Base-by-base conservation (phyloP, 2,329 filamentous ascomycete species). In the Aspergillus ibericus region DNA sequence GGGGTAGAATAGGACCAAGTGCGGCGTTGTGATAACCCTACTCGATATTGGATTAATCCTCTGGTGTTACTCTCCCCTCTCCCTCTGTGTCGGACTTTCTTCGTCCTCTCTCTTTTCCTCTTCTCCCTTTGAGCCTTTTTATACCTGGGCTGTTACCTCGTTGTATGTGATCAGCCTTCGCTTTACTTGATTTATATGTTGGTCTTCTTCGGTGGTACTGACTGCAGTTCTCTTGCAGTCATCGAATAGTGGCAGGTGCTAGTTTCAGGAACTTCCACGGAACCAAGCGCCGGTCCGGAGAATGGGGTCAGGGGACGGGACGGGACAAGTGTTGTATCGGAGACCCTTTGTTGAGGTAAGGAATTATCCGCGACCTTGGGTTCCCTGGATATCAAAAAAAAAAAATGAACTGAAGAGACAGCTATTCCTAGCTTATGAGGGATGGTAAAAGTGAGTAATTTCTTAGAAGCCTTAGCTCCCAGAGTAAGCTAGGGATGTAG, bases 401-500 rank as follows among this genome's bases (percentile, higher is more conserved):
- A n/a, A n/a, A n/a, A n/a, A n/a, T n/a, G n/a, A n/a, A 22, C 8
- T 35, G n/a, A 22, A 27, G 13, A 22, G 20, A 29, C 13, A 3
- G 16, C 6, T 27, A 32, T 18, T 16, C 16, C 20, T 20, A 16
- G n/a, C 20, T 25, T 42, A 25, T 25, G 48, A 13, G 36, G 16
- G 27, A 16, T 18, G 20, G 22, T 34, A 15, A 25, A n/a, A 13
- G 16, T 27, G 27, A 16, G 29, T 25, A 22, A 46, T 47, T 35
- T 35, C 38, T 18, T 22, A 16, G 32, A 38, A 48, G 5, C 32
- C 27, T 20, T 44, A 20, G 25, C 36, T 48, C 18, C 36, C 35
- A 27, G 18, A 12, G 34, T 58, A 35, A 54, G 44, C 44, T 35
- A 58, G 50, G 56, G 44, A 58, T 53, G 42, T 25, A 42, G 35